Base-by-base conservation (phyloP, 148 eudicot species). In the Diospyros kaki region DNA sequence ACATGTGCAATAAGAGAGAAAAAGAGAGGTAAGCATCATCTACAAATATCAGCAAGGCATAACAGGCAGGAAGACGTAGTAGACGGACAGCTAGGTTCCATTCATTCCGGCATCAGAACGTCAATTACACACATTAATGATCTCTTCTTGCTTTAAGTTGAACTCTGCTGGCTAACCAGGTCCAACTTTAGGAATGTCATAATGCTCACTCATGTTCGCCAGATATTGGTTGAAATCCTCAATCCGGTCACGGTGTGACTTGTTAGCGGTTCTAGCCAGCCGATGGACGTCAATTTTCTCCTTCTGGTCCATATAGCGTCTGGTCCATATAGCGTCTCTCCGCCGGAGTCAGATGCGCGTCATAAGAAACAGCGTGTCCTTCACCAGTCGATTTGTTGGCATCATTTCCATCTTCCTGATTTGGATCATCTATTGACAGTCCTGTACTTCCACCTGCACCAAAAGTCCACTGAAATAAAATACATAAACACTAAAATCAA, bases 161-260 rank as follows among this genome's bases (percentile, higher is more conserved):
- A 28, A 28, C 28, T 28, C 28, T 28, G 28, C 28, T 28, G 28
- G 28, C 28, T 28, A 96, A 80, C 99, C 99, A 75, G 98, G 99
- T 48, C 99, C 98, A 75, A 92, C 99, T 85, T 96, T 96, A 39
- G 98, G 98, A 78, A 94, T 94, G 85, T 94, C 97, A 69, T 90
- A 90, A 78, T 94, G 98, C 89, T 94, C 98, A 61, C 98, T 94
- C 90, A 94, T 80, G 75, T 94, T 89, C 8, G 95, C 97, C 28
- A 94, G 86, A 71, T 88, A 93, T 87, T 91, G 98, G 69, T 96
- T 96, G 89, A 93, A 96, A 69, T 96, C 94, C 73, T 90, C 72
- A 72, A 96, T 81, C 40, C 91, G 85, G 77, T 93, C 99, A 74
- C 98, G 94, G 60, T 95, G 98, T 18, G 97, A 95, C 76, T 95